Evolutionary conservation across 164 flowering plant genomes (phyloP), one percentile per base, ranked within the genome.

Genomic region (Vitis labrusca): DNA sequence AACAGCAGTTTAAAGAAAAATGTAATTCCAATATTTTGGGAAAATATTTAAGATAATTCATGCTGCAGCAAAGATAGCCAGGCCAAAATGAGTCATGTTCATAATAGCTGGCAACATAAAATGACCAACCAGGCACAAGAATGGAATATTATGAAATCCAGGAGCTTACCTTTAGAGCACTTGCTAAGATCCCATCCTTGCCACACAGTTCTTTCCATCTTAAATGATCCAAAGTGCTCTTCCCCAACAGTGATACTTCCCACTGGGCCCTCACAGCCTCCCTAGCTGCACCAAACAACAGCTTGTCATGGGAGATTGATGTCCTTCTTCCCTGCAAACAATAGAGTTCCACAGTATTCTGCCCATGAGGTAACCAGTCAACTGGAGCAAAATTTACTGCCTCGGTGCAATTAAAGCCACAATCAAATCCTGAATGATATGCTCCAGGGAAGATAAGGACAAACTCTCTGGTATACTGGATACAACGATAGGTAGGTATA

Each of bases 331-430:
- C 55, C 73, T 84, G 82, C 66, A 70, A 86, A 54, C 72, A 59
- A 67, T 90, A 90, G 14, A 84, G 83, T 65, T 90, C 93, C 10
- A 80, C 80, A 53, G 81, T 85, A 79, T 61, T 71, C 71, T 85
- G 90, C 48, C 98, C 97, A 75, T 88, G 82, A 60, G 90, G 89
- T 77, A 93, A 75, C 98, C 98, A 93, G 68, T 90, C 91, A 23
- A 93, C 57, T 32, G 94, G 90, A 69, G 97, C 97, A 65, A 88
- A 80, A 74, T 81, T 82, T 19, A 82, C 89, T 14, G 78, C 76
- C 78, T 90, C 97, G 0, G 84, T 73, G 74, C 86, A 88, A 71
- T 89, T 93, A 68, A 93, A 93, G 9, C 97, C 98, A 74, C 89
- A 81, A 76, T 86, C 84, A 75, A 93, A 84, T 55, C 83, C 89